A percentile compares a stretch with the other conserved stretches of the same genome.
These are phyloP conservation scores for Dactylellina leptospora DNA, from an alignment of 2,329 filamentous ascomycete species.

Conservation along the genomic window DNA sequence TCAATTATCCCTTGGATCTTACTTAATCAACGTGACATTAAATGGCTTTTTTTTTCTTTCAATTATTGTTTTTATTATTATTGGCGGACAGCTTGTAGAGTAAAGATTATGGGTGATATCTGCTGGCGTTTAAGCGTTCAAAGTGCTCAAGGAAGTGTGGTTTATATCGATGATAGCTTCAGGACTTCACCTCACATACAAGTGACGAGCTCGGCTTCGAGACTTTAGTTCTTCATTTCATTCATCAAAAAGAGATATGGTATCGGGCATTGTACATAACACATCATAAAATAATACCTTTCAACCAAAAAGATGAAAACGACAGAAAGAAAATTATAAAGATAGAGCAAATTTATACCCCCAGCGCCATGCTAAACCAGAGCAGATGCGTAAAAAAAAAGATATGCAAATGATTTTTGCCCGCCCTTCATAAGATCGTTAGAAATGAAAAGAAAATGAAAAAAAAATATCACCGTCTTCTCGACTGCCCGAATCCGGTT, in stretches of 20 bases:
- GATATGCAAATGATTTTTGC: conserved; percentile 14
- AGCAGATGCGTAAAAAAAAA: conserved; percentile 7
- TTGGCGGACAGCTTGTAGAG: too few species aligned
- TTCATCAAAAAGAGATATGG: background rate
- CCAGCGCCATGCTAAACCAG: conserved; percentile 48
- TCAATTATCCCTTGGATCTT: background rate
- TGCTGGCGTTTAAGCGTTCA: too few species aligned
- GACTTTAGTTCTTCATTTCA: background rate
- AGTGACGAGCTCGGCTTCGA: too few species aligned
- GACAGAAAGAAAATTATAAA: conserved; percentile 1
- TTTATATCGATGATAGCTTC: too few species aligned
- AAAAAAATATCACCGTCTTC: conserved; percentile 29
- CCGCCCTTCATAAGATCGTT: conserved; percentile 7
- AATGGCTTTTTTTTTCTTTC: too few species aligned
- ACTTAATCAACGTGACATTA: too few species aligned
- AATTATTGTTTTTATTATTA: too few species aligned
- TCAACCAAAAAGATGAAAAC: background rate
- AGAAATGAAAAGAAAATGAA: background rate
- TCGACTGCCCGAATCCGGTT: conserved; percentile 40
- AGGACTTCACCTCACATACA: too few species aligned
- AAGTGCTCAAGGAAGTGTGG: too few species aligned
- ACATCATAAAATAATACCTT: background rate
- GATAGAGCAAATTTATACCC: conserved; percentile 37
- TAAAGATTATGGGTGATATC: too few species aligned
- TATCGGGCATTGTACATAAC: conserved; percentile 20